Conservation (phyloP, 352 stramenopile species). For the Phytophthora capsici region DNA sequence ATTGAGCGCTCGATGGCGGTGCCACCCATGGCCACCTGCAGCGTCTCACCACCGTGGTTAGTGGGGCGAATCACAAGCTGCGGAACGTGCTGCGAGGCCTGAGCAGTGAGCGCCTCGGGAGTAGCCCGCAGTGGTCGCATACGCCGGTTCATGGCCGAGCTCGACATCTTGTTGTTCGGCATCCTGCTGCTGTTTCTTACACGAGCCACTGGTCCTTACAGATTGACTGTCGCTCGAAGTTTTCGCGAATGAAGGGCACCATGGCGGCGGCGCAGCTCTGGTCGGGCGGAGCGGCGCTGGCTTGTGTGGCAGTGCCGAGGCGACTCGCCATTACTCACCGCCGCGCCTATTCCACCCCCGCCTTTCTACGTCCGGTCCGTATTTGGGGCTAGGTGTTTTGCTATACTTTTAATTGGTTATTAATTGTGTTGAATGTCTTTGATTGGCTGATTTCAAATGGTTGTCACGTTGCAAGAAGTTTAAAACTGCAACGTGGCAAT, state of each 20-base stretch:
- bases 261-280: background rate
- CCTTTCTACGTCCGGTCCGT: slow-evolving; percentile 20
- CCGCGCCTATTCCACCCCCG: slow-evolving; percentile 30
- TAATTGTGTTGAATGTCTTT: background rate
- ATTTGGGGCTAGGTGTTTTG: slow-evolving; percentile 8
- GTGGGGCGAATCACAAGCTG: slow-evolving; percentile 52
- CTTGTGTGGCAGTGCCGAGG: slow-evolving; percentile 23
- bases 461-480: slow-evolving; percentile 11
- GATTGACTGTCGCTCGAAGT: slow-evolving; percentile 29
- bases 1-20: slow-evolving; percentile 72
- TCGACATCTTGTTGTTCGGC: slow-evolving; percentile 47
- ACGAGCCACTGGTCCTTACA: slow-evolving; percentile 11
- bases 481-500: slow-evolving; percentile 26
- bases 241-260: slow-evolving; percentile 37
- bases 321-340: slow-evolving; percentile 23
- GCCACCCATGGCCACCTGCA: slow-evolving; percentile 60
- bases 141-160: slow-evolving; percentile 18
- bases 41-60: slow-evolving; percentile 37
- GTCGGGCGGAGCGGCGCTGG: slow-evolving; percentile 24
- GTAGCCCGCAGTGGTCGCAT: slow-evolving; percentile 35
- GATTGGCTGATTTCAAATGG: slow-evolving; percentile 10
- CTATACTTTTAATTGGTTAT: slow-evolving; percentile 1
- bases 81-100: slow-evolving; percentile 35
- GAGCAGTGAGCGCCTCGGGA: slow-evolving; percentile 17
- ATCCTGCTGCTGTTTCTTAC: slow-evolving; percentile 28